Evolutionary conservation across 805 yeast genomes (phyloP), one percentile per base, ranked within the genome.

Genomic region (Jamesozyma lodderae): DNA sequence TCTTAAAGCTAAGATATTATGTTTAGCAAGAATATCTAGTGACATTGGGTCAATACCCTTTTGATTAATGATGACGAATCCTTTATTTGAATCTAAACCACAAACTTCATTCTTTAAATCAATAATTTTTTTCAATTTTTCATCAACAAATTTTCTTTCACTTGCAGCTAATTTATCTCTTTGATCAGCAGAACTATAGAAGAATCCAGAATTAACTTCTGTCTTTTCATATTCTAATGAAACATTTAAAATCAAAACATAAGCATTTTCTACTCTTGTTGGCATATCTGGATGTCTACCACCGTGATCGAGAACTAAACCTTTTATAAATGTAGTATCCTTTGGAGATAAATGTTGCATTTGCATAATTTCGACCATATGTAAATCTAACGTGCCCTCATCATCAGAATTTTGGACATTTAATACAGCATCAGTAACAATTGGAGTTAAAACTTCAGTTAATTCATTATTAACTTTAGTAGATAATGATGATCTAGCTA

Each of bases 221-320:
- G 96, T 86, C 69, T 92, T 92, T 60, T 92, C 98, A 62, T 92
- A 92, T 64, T 92, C 98, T 51, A 92, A 69, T 5, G 95, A 84
- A 32, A 92, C 98, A 60, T 92, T 92, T 52, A 92, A 72, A 38
- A 85, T 92, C 57, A 92, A 71, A 24, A 92, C 78, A 53, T 75
- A 69, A 2, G 96, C 96, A 60, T 92, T 85, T 46, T 75, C 73
- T 15, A 92, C 80, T 39, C 78, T 66, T 48, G 79, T 82, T 42
- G 98, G 98, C 98, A 92, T 92, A 63, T 92, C 98, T 33, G 98
- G 98, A 69, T 92, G 98, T 60, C 98, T 77, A 14, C 96, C 96
- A 49, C 98, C 98, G 60, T 92, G 98, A 61, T 92, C 98, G 47
- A 92, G 71, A 26, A 92, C 98, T 49, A 92, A 73, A 33, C 98